Percentiles rank a stretch among this genome's conserved stretches.
Conservation (phyloP, 2,329 filamentous ascomycete genomes). For the Rhynchosporium graminicola region DNA sequence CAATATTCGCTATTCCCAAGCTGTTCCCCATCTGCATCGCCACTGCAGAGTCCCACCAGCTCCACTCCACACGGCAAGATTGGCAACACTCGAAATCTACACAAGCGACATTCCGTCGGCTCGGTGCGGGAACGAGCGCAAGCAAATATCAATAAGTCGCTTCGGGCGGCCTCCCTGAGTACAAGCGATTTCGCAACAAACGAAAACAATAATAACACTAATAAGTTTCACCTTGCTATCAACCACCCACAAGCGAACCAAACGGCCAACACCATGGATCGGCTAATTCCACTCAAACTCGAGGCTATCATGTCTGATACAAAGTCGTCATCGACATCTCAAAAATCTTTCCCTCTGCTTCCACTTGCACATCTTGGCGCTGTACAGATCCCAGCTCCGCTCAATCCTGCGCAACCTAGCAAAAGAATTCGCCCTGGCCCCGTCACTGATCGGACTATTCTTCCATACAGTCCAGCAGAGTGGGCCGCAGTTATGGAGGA, state of each 20-base stretch:
- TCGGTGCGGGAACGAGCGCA: constrained; percentile 9
- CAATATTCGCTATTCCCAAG: constrained; percentile 28
- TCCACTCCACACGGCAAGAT: constrained; percentile 13
- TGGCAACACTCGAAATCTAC: constrained; percentile 4
- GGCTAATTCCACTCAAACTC: constrained; percentile 30
- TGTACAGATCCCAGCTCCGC: constrained; percentile 10
- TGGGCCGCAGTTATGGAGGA: constrained; percentile 38
- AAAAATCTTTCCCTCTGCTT: constrained; percentile 3
- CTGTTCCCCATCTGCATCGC: constrained; percentile 17
- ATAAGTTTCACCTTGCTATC: constrained; percentile 6
- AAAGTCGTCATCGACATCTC: constrained; percentile 2
- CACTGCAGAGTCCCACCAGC: not conserved
- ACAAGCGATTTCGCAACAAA: constrained; percentile 1
- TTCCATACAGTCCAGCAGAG: constrained; percentile 35
- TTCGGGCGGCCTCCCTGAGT: constrained; percentile 6
- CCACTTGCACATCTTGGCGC: constrained; percentile 11
- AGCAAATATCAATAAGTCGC: constrained; percentile 1
- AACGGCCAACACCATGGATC: constrained; percentile 22
- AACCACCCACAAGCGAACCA: constrained; percentile 16
- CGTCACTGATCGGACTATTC: constrained; percentile 28
- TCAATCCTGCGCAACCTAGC: constrained; percentile 12
- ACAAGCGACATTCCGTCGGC: constrained; percentile 6
- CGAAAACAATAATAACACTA: not conserved
- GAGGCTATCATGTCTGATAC: constrained; percentile 16
- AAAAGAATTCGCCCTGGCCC: constrained; percentile 26